Evolutionary conservation across 208 protist species (phyloP).

Genomic region (Lotmaria passim): DNA sequence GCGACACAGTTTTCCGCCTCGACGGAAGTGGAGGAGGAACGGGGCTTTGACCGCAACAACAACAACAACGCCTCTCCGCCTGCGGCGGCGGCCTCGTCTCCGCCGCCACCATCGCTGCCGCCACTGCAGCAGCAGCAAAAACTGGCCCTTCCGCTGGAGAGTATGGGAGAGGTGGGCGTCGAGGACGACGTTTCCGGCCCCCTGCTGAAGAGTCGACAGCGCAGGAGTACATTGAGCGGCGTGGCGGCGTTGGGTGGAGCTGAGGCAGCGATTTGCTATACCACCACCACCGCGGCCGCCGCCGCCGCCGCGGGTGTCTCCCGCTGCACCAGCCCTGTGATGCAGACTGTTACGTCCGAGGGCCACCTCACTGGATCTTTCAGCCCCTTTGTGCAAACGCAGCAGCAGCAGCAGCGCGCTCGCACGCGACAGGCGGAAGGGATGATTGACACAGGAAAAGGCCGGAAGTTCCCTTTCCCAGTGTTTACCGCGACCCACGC

Average conservation of each 20-base stretch:
- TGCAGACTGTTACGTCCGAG: neutral
- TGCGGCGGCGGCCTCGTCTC: neutral
- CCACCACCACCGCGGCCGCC: constrained; percentile 7
- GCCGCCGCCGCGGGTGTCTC: constrained; percentile 1
- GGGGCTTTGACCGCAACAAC: constrained; percentile 26
- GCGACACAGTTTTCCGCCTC: constrained; percentile 29
- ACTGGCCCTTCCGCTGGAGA: neutral
- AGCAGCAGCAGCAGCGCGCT: neutral
- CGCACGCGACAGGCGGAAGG: constrained; percentile 12
- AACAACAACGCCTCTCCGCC: neutral
- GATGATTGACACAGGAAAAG: constrained; percentile 42
- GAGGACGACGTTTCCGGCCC: neutral
- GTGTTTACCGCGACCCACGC: constrained; percentile 35
- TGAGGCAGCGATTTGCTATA: constrained; percentile 5
- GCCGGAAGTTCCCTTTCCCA: constrained; percentile 53
- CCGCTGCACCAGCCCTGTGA: neutral
- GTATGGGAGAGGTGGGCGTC: neutral
- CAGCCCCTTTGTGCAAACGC: neutral
- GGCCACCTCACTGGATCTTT: neutral
- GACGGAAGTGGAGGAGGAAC: constrained; percentile 28
- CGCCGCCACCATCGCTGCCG: neutral
- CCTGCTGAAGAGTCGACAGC: neutral
- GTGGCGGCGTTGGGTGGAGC: constrained; percentile 17
- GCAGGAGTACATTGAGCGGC: constrained; percentile 3
- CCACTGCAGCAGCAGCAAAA: no score